Percentiles rank a stretch among this genome's conserved stretches.
Conservation (phyloP, 352 stramenopile species). For the Pythium inflatum region DNA sequence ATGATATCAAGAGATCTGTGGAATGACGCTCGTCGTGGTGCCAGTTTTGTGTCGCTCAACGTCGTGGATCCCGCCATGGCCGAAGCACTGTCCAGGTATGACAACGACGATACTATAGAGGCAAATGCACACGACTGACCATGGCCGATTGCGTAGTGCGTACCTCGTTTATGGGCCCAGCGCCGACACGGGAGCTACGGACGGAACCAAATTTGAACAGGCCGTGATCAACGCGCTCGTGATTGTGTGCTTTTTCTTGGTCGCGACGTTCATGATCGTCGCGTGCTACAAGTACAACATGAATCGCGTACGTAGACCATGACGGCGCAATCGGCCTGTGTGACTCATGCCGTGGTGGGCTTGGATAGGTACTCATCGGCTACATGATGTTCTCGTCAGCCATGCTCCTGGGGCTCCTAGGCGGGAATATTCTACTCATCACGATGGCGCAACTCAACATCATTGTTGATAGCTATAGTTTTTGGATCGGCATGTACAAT, state of each 20-base stretch:
- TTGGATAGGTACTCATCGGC: conserved; percentile 76
- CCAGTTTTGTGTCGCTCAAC: conserved; percentile 83
- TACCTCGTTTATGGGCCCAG: conserved; percentile 82
- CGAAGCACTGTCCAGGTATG: conserved; percentile 74
- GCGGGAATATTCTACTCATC: conserved; percentile 85
- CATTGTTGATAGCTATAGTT: conserved; percentile 61
- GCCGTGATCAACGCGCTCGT: conserved; percentile 87
- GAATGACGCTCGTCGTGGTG: too few relatives aligned
- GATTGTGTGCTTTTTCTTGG: conserved; percentile 90
- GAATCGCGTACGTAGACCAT: conserved; percentile 50
- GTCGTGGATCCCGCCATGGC: conserved; percentile 79
- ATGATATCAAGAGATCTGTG: background rate
- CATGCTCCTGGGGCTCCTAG: conserved; percentile 84
- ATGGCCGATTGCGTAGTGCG: too few relatives aligned
- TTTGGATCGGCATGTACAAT: conserved; percentile 90
- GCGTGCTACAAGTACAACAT: conserved; percentile 92
- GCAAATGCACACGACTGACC: too few relatives aligned
- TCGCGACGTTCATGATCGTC: conserved; percentile 91
- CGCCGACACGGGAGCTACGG: conserved; percentile 51
- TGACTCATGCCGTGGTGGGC: too few relatives aligned
- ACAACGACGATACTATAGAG: too few relatives aligned
- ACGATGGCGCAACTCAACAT: conserved; percentile 63
- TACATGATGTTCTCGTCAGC: conserved; percentile 92
- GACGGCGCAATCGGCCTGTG: background rate
- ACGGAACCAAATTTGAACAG: conserved; percentile 71